These are phyloP conservation scores for Fusarium buxicola DNA, from an alignment of 2,329 filamentous ascomycete genomes.

Conservation along the genomic window DNA sequence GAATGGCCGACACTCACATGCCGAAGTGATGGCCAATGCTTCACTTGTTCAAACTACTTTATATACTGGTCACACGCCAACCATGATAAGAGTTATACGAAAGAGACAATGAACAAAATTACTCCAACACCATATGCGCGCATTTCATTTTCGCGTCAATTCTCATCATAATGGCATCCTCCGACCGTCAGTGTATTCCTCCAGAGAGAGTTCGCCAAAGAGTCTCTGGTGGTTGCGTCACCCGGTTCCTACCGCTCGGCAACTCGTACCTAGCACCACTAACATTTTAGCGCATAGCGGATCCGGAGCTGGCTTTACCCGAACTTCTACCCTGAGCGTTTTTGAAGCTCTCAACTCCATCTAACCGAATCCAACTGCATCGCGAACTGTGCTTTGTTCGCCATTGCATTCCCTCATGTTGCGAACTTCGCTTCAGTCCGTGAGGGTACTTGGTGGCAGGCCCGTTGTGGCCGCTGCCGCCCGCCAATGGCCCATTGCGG, in stretches of 20 bases:
- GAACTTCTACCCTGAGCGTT: slow-evolving; percentile 59
- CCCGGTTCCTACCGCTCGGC: slow-evolving; percentile 52
- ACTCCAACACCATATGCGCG: not conserved
- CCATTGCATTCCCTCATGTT: slow-evolving; percentile 71
- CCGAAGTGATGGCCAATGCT: not conserved
- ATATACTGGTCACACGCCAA: too few relatives aligned
- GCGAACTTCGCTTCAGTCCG: slow-evolving; percentile 75
- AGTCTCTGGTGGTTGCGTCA: slow-evolving; percentile 46
- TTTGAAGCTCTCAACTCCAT: slow-evolving; percentile 53
- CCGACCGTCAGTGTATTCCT: not conserved
- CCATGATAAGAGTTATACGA: not conserved
- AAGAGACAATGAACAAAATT: not conserved
- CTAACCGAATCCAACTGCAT: slow-evolving; percentile 48
- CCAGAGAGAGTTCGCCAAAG: not conserved
- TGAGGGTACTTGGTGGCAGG: slow-evolving; percentile 68
- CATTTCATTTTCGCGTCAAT: not conserved
- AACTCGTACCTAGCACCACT: slow-evolving; percentile 29
- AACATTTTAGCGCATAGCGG: slow-evolving; percentile 38
- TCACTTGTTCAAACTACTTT: too few relatives aligned
- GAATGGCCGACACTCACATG: not conserved
- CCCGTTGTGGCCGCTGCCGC: slow-evolving; percentile 63
- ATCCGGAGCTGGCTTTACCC: slow-evolving; percentile 53
- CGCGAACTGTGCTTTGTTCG: slow-evolving; percentile 51
- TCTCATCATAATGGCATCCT: not conserved
- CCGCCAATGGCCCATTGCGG: slow-evolving; percentile 68